Percentiles rank a stretch among this genome's conserved stretches.
Conservation (phyloP, 2,329 filamentous ascomycete genomes). For the Harringtonia lauricola region DNA sequence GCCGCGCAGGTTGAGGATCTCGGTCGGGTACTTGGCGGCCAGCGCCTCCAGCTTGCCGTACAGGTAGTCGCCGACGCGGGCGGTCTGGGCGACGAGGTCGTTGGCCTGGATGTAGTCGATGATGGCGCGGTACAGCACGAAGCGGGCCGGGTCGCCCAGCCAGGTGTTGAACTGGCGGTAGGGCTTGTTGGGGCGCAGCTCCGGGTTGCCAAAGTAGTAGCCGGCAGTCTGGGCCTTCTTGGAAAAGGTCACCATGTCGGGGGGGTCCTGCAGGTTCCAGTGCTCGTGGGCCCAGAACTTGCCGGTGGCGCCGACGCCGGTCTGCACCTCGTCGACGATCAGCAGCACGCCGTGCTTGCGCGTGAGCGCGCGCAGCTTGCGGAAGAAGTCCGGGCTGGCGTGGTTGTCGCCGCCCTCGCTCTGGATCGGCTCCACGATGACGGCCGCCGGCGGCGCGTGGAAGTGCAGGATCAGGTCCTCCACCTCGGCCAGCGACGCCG, state of each 20-base stretch:
- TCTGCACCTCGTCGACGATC: slow-evolving; percentile 93
- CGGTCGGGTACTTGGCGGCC: slow-evolving; percentile 57
- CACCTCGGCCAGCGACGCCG: slow-evolving; percentile 70
- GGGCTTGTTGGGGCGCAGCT: slow-evolving; percentile 77
- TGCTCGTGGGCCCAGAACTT: slow-evolving; percentile 97
- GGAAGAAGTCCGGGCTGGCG: slow-evolving; percentile 80
- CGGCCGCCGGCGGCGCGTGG: slow-evolving; percentile 69
- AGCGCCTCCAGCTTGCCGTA: slow-evolving; percentile 59
- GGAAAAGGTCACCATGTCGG: slow-evolving; percentile 90
- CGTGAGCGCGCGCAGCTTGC: slow-evolving; percentile 68
- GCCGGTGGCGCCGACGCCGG: slow-evolving; percentile 82
- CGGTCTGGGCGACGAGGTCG: slow-evolving; percentile 71
- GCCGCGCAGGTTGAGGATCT: slow-evolving; percentile 76
- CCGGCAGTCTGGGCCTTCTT: slow-evolving; percentile 94
- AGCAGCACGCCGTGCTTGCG: slow-evolving; percentile 67
- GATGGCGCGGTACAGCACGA: slow-evolving; percentile 77
- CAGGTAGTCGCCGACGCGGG: slow-evolving; percentile 67
- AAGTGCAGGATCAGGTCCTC: slow-evolving; percentile 71
- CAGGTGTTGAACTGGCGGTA: slow-evolving; percentile 97
- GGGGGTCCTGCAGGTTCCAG: slow-evolving; percentile 70
- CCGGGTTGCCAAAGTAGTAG: slow-evolving; percentile 78
- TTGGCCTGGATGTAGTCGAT: slow-evolving; percentile 66
- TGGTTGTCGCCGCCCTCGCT: slow-evolving; percentile 94
- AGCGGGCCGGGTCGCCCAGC: slow-evolving; percentile 87
- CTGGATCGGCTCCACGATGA: slow-evolving; percentile 84